A percentile compares a stretch with the other conserved stretches of the same genome.
Conservation (phyloP, 2,329 filamentous ascomycete species). For the Aspergillus sp. region DNA sequence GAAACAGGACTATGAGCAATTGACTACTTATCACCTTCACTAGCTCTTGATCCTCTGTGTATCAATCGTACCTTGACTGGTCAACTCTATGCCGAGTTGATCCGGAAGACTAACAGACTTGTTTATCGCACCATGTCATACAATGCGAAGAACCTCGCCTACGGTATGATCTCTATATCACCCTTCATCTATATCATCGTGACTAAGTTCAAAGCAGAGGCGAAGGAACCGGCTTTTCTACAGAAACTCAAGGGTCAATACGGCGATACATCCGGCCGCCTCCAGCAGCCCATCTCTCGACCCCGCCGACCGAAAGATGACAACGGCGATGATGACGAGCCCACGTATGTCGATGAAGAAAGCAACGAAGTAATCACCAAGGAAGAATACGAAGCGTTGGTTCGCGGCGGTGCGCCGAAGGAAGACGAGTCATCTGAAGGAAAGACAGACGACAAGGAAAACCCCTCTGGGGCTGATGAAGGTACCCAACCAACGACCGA, state of each 20-base stretch:
- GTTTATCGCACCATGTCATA: constrained; percentile 33
- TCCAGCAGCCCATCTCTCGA: constrained; percentile 37
- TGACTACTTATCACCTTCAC: neutral
- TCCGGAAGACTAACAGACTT: neutral
- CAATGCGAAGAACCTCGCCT: constrained; percentile 45
- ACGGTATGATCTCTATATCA: constrained; percentile 31
- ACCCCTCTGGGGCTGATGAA: constrained; percentile 8
- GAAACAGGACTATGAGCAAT: neutral
- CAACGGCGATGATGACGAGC: constrained; percentile 43
- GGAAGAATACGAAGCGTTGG: constrained; percentile 42
- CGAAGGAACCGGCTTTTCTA: constrained; percentile 44
- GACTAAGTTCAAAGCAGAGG: constrained; percentile 28
- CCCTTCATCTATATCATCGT: constrained; percentile 1
- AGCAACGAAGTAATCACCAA: constrained; percentile 46
- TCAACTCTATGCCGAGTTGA: neutral
- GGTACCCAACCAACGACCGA: constrained; percentile 15
- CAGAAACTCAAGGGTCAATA: constrained; percentile 42
- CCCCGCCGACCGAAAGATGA: constrained; percentile 37
- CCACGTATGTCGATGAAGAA: constrained; percentile 45
- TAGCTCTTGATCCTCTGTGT: neutral
- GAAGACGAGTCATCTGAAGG: constrained; percentile 12
- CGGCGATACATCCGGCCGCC: constrained; percentile 34
- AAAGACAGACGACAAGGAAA: constrained; percentile 8
- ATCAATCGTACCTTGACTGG: neutral
- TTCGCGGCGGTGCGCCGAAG: constrained; percentile 25